Conservation (phyloP, 2,329 filamentous ascomycete species). For the Akanthomyces lecanii region DNA sequence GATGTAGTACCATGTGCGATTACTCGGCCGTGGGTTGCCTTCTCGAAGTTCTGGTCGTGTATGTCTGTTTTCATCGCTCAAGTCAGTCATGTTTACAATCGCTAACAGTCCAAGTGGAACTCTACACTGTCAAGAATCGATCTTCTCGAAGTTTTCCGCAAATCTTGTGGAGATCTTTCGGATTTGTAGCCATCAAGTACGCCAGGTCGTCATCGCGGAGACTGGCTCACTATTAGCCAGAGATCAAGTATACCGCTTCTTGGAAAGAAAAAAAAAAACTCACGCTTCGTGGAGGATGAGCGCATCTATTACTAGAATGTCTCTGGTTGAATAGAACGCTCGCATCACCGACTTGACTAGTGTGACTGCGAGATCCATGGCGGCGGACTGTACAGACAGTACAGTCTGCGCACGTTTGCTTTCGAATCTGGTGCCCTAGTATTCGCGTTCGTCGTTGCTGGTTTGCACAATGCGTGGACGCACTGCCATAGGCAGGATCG, state of each 20-base stretch:
- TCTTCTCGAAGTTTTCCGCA: constrained; percentile 82
- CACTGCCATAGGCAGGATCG: neutral
- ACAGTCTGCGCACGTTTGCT: neutral
- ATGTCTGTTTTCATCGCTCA: constrained; percentile 46
- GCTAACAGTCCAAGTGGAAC: neutral
- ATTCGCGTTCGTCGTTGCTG: neutral
- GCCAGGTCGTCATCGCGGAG: constrained; percentile 85
- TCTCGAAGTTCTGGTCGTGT: constrained; percentile 68
- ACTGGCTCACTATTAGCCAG: constrained; percentile 41
- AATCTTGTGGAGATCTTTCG: constrained; percentile 86
- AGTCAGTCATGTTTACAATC: neutral
- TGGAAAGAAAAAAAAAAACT: constrained; percentile 44
- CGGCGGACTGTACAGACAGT: constrained; percentile 6
- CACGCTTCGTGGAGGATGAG: constrained; percentile 81
- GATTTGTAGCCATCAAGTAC: constrained; percentile 81
- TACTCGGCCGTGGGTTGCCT: constrained; percentile 75
- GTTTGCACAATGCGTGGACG: neutral
- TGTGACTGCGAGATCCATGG: constrained; percentile 59
- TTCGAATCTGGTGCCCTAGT: neutral
- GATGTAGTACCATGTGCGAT: constrained; percentile 94
- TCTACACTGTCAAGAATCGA: constrained; percentile 76
- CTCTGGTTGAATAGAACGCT: constrained; percentile 80
- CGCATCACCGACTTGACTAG: constrained; percentile 83
- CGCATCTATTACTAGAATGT: constrained; percentile 81
- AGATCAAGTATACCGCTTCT: neutral